Evolutionary conservation across 2,329 filamentous ascomycete species (phyloP).

Genomic region (Phialophora macrospora): DNA sequence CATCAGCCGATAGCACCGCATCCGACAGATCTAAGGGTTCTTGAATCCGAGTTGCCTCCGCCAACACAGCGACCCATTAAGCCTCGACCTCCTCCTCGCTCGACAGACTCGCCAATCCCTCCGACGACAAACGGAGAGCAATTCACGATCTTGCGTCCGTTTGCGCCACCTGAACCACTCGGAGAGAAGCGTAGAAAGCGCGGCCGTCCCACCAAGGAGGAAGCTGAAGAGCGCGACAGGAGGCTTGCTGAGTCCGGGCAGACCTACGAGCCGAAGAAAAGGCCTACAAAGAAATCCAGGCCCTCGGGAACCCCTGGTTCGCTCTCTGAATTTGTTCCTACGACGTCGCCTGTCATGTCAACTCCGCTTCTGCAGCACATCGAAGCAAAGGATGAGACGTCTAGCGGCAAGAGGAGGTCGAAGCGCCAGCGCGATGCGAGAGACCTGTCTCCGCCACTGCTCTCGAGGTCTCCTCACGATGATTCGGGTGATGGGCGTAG

Average conservation of each 20-base stretch:
- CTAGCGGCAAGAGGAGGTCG: conserved; percentile 33
- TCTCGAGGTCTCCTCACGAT: conserved; percentile 26
- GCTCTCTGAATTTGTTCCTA: conserved; percentile 23
- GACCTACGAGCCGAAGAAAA: conserved; percentile 39
- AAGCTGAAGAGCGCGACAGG: conserved; percentile 38
- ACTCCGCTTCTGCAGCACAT: conserved; percentile 26
- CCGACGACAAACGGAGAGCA: conserved; percentile 35
- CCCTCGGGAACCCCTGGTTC: conserved; percentile 35
- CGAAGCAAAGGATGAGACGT: conserved; percentile 29
- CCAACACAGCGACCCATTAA: conserved; percentile 33
- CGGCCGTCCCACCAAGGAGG: conserved; percentile 39
- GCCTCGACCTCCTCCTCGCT: conserved; percentile 36
- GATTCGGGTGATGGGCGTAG: conserved; percentile 33
- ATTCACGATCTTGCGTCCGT: conserved; percentile 31
- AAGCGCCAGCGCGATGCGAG: conserved; percentile 24
- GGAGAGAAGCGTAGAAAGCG: conserved; percentile 35
- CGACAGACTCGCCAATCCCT: conserved; percentile 37
- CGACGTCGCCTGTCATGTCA: conserved; percentile 29
- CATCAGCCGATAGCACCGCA: conserved; percentile 23
- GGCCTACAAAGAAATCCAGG: conserved; percentile 36
- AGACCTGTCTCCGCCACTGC: conserved; percentile 12
- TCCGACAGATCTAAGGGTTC: conserved; percentile 20
- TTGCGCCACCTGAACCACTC: conserved; percentile 25
- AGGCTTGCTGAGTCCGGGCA: conserved; percentile 35
- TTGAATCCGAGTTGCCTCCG: conserved; percentile 28